Percentiles rank a stretch among this genome's conserved stretches.
Evolutionary conservation across 2,329 filamentous ascomycete species (phyloP).

Genomic region (Penicillium sumatraense): DNA sequence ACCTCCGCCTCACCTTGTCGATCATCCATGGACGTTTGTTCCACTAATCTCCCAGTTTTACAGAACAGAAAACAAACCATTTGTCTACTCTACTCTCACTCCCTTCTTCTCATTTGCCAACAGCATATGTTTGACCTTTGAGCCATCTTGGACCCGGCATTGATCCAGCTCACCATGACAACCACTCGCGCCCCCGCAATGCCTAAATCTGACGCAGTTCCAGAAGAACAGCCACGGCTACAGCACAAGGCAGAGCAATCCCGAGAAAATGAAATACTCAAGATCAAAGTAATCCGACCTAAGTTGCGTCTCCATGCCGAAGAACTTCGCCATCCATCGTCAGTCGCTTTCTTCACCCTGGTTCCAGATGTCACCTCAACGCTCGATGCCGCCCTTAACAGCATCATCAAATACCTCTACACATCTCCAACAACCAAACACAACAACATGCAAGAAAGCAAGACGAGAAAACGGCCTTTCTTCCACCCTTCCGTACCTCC

Average conservation of each 20-base stretch:
- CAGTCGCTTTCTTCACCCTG: constrained; percentile 66
- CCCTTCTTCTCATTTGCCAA: no score
- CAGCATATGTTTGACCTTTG: no score
- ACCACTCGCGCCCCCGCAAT: constrained; percentile 13
- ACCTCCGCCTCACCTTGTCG: not conserved
- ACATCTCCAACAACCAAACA: constrained; percentile 23
- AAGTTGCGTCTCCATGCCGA: constrained; percentile 42
- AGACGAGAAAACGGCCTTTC: constrained; percentile 8
- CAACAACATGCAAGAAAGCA: constrained; percentile 11
- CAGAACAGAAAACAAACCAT: no score
- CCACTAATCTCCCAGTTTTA: no score
- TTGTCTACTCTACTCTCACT: no score
- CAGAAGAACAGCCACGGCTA: not conserved
- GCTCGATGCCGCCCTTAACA: constrained; percentile 65
- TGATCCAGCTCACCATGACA: constrained; percentile 18
- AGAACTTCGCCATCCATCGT: constrained; percentile 36
- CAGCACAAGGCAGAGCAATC: constrained; percentile 1
- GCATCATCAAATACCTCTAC: constrained; percentile 77
- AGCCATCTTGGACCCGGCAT: not conserved
- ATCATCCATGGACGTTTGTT: no score
- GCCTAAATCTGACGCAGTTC: constrained; percentile 10
- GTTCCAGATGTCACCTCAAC: constrained; percentile 64
- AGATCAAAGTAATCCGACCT: constrained; percentile 12
- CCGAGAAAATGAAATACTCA: not conserved
- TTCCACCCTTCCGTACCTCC: constrained; percentile 53